These are phyloP conservation scores for Populus euphratica DNA, from an alignment of 345 rosid genomes.

Conservation along the genomic window DNA sequence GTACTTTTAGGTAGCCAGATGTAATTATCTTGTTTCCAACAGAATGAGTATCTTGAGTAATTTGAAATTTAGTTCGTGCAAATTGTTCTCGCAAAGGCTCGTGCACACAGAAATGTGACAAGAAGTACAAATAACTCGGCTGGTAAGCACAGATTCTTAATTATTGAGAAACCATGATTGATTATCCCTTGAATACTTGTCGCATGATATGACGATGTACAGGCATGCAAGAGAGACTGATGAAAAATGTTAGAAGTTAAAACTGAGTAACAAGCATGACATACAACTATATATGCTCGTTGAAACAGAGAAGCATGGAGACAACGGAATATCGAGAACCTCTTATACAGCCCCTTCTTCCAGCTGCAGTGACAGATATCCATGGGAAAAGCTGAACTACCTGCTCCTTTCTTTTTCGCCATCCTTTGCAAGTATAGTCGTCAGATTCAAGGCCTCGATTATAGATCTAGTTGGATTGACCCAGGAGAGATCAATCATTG, in stretches of 20 bases:
- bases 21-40: neutral
- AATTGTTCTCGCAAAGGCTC: slow-evolving; percentile 4
- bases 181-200: neutral
- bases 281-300: neutral
- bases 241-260: neutral
- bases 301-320: neutral
- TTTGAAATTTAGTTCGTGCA: neutral
- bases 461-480: too few relatives aligned
- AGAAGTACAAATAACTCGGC: neutral
- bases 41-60: slow-evolving; percentile 1
- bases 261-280: neutral
- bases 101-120: neutral
- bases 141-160: neutral
- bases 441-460: too few relatives aligned
- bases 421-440: too few relatives aligned
- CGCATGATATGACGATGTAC: too few relatives aligned
- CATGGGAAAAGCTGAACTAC: too few relatives aligned
- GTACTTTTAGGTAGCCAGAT: slow-evolving; percentile 15
- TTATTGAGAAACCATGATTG: neutral
- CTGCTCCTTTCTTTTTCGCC: too few relatives aligned
- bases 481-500: too few relatives aligned
- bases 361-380: too few relatives aligned
- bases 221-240: neutral
- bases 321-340: neutral
- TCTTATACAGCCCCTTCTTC: neutral